Evolutionary conservation across 1,284 basidiomycete species (phyloP).

Genomic region (Trichosporon ovoides): DNA sequence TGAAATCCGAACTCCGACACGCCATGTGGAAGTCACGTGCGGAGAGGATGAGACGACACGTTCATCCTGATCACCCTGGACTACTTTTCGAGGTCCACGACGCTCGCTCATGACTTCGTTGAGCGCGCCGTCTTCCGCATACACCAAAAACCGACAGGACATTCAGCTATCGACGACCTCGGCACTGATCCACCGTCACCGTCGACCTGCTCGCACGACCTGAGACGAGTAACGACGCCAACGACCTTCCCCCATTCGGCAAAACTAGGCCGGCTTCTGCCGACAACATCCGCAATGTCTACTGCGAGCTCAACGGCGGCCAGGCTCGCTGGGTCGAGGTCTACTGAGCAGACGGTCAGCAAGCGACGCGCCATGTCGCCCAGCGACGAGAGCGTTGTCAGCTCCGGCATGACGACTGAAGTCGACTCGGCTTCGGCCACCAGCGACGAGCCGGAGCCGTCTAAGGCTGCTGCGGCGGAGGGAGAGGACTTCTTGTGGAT

Average conservation of each 20-base stretch:
- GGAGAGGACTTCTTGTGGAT: conserved; percentile 77
- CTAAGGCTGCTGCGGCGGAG: conserved; percentile 2
- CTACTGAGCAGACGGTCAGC: not conserved
- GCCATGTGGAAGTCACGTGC: too few relatives aligned
- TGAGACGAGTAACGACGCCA: not conserved
- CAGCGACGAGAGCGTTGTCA: conserved; percentile 1
- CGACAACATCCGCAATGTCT: not conserved
- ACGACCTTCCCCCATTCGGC: not conserved
- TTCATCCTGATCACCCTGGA: too few relatives aligned
- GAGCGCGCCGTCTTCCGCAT: too few relatives aligned
- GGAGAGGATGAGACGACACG: too few relatives aligned
- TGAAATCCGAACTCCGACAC: too few relatives aligned
- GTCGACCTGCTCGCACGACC: too few relatives aligned
- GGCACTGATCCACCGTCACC: too few relatives aligned
- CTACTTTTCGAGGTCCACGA: too few relatives aligned
- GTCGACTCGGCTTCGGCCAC: not conserved
- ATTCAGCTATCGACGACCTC: too few relatives aligned
- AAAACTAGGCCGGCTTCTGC: not conserved
- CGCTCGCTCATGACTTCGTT: too few relatives aligned
- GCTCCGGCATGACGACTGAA: not conserved
- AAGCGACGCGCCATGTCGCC: not conserved
- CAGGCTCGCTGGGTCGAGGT: too few relatives aligned
- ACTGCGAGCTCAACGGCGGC: not conserved
- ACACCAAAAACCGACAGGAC: too few relatives aligned
- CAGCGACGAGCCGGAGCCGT: conserved; percentile 6